Evolutionary conservation across 495 filamentous ascomycete species (phyloP), one percentile per base, ranked within the genome.

Genomic region (Lasiosphaeria ovina): DNA sequence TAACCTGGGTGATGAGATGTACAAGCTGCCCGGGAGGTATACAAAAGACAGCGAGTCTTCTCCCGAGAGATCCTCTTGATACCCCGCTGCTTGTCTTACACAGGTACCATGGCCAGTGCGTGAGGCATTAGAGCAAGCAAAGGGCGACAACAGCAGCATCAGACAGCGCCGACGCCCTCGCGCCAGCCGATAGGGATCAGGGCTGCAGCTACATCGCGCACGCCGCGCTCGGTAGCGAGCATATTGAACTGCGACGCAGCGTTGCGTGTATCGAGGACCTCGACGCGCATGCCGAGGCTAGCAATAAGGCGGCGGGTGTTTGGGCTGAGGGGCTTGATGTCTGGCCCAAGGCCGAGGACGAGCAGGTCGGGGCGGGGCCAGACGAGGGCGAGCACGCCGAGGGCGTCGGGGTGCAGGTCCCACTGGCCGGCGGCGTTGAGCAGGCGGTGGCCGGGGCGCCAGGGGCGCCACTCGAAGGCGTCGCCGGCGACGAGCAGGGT

Each of bases 351-450:
- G 0, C 95, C 94, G 17, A 99, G 68, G 60, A 99, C 90, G 36
- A 98, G 74, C 24, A 98, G 74, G 79, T 98, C 94, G 66, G 94
- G 94, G 71, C 94, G 88, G 61, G 94, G 94, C 89, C 89, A 96
- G 33, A 96, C 79, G 62, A 92, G 48, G 42, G 83, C 83, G 71
- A 98, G 74, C 53, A 96, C 48, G 0, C 89, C 92, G 81, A 91
- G 95, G 36, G 77, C 87, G 63, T 87, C 87, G 50, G 77, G 69
- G 6, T 78, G 76, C 6, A 93, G 79, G 66, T 95, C 90, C 83
- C 89, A 93, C 69, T 92, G 87, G 8, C 93, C 92, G 72, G 85
- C 89, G 31, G 68, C 68, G 73, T 96, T 95, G 72, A 94, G 69
- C 65, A 71, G 78, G 74, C 59, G 73, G 63, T 32, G 55, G 16